phyloP scores from a whole-genome alignment of 495 filamentous ascomycete species.

The Penicillium flavigenum region DNA sequence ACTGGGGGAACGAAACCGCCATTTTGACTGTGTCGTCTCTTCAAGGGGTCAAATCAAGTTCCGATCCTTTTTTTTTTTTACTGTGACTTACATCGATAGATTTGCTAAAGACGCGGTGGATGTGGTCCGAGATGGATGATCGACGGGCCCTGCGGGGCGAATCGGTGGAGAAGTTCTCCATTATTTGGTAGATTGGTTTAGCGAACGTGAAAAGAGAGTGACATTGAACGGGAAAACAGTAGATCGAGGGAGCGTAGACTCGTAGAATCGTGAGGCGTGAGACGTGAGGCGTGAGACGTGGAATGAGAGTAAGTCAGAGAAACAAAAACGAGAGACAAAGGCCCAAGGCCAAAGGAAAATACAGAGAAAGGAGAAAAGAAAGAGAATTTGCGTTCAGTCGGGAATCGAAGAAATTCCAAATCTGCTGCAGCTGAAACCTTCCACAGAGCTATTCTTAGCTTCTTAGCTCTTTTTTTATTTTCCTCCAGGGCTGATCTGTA shows the following conservation, averaged over 20 bases:
- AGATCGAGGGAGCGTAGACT: neutral
- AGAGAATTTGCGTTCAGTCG: slow-evolving; percentile 7
- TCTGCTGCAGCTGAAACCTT: slow-evolving; percentile 23
- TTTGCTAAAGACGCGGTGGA: slow-evolving; percentile 36
- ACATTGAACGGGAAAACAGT: neutral
- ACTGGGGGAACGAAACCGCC: neutral
- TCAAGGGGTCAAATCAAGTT: slow-evolving; percentile 13
- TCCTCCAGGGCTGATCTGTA: neutral
- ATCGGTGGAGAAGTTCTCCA: slow-evolving; percentile 16
- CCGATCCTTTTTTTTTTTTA: no score
- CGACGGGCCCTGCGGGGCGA: slow-evolving; percentile 29
- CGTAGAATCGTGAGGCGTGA: neutral
- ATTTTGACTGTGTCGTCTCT: slow-evolving; percentile 24
- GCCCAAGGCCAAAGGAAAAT: neutral
- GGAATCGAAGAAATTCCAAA: slow-evolving; percentile 19
- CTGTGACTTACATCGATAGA: slow-evolving; percentile 26
- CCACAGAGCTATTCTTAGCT: slow-evolving; percentile 21
- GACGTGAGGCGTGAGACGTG: neutral
- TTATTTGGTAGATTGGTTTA: slow-evolving; percentile 6
- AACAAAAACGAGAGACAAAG: slow-evolving; percentile 6
- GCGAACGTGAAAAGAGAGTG: slow-evolving; percentile 1
- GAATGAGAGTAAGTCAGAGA: neutral
- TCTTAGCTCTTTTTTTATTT: slow-evolving; percentile 15
- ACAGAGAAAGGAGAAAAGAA: neutral
- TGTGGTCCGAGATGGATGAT: slow-evolving; percentile 38